These are phyloP conservation scores for Nakazawaea peltata DNA, from an alignment of 805 yeast species.

Conservation along the genomic window DNA sequence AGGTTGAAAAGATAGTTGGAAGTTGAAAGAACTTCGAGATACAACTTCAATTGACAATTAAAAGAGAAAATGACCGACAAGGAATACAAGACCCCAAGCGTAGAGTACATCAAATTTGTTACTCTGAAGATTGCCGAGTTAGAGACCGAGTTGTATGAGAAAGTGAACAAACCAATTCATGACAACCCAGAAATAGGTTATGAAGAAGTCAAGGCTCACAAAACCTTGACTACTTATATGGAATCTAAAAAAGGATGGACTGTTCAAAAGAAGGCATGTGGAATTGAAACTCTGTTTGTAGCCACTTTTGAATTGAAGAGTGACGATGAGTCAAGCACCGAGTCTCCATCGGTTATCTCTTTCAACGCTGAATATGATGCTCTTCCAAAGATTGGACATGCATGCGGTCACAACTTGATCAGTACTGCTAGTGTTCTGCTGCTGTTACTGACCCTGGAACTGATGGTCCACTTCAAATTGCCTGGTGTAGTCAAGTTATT, in stretches of 20 bases:
- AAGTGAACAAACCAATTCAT: constrained; percentile 15
- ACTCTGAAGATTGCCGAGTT: constrained; percentile 7
- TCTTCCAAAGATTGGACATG: constrained; percentile 21
- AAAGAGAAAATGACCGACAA: too few species aligned
- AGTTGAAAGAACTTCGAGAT: too few species aligned
- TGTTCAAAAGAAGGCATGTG: constrained; percentile 18
- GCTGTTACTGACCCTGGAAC: constrained; percentile 14
- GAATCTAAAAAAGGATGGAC: constrained; percentile 17
- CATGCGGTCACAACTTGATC: constrained; percentile 23
- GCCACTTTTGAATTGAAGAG: constrained; percentile 11
- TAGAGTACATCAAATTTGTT: constrained; percentile 10
- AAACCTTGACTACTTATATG: constrained; percentile 15
- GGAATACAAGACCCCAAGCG: background rate
- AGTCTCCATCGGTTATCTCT: constrained; percentile 14
- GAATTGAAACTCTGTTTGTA: constrained; percentile 17
- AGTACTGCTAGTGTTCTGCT: constrained; percentile 17
- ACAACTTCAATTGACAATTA: too few species aligned
- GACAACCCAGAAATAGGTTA: constrained; percentile 14
- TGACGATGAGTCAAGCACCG: constrained; percentile 7
- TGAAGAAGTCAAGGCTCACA: constrained; percentile 20
- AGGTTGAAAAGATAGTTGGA: too few species aligned
- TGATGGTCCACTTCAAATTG: constrained; percentile 15
- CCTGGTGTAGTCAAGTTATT: constrained; percentile 20
- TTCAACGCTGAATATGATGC: constrained; percentile 22
- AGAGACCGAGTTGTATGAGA: constrained; percentile 9